Evolutionary conservation across 2,329 filamentous ascomycete genomes (phyloP), one percentile per base, ranked within the genome.

Genomic region (Ophiocordyceps camponoti-leonardi): DNA sequence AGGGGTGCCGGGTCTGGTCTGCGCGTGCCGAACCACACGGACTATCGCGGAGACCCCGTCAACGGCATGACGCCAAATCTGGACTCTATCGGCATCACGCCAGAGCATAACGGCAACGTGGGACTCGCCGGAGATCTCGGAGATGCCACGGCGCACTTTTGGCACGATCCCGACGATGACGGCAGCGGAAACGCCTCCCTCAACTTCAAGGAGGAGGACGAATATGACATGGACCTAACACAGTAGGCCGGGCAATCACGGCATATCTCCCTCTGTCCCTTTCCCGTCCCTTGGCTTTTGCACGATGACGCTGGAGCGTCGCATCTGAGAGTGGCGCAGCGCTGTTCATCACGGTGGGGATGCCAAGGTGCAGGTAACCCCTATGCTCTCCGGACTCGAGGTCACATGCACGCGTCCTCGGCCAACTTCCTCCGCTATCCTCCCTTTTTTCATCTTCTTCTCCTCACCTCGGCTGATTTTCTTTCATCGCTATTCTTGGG

Each of bases 151-250:
- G 75, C 64, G 43, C 70, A 73, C 47, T 79, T 81, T 57, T 83
- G 79, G 67, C 75, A 77, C 45, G 79, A 81, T 41, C 77, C 75
- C 49, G 81, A 83, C 57, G 83, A 82, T 57, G 82, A 83, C 45
- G 79, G 73, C 49, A 85, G 77, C 57, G 81, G 80, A 46, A 74
- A 79, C 41, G 71, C 70, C 22, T 67, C 69, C 7, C 69, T 85
- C 57, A 80, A 81, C 59, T 86, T 95, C 66, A 94, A 94, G 63
- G 88, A 94, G 61, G 88, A 95, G 64, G 88, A 95, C 54, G 88
- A 94, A 65, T 94, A 84, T 57, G 79, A 78, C 57, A 93, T 94
- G 84, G 85, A 92, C 52, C 63, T 79, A 51, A 73, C 66, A 28
- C 59, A 61, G 44, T 56, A 58, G 50, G 30, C 28, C 41, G 20